phyloP scores from a whole-genome alignment of 371 early-diverging fungal species.

The Syncephalastrum sp. region DNA sequence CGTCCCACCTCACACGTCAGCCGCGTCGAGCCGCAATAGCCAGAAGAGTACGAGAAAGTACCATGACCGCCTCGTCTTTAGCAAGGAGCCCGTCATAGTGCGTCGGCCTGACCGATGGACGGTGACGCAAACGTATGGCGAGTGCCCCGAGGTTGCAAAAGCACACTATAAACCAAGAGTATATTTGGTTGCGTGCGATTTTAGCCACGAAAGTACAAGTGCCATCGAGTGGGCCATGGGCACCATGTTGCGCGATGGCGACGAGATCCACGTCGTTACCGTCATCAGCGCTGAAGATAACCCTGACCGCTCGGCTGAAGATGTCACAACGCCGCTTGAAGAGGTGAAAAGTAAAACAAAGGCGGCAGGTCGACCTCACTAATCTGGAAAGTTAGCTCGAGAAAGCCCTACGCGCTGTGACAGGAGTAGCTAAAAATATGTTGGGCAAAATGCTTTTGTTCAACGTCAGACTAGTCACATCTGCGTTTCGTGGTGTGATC shows the following conservation, averaged over 20 bases:
- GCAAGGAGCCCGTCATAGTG: constrained; percentile 15
- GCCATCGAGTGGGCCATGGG: constrained; percentile 60
- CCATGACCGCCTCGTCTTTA: constrained; percentile 21
- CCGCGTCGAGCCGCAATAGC: background rate
- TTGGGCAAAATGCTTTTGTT: constrained; percentile 41
- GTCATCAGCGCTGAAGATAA: constrained; percentile 47
- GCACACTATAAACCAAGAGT: constrained; percentile 12
- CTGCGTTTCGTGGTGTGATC: constrained; percentile 50
- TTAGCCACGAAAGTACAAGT: constrained; percentile 39
- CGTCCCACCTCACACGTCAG: constrained; percentile 18
- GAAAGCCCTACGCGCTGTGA: constrained; percentile 26
- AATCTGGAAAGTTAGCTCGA: constrained; percentile 14
- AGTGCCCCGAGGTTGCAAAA: constrained; percentile 6
- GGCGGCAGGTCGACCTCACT: background rate
- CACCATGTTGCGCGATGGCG: constrained; percentile 57
- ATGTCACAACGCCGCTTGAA: constrained; percentile 12
- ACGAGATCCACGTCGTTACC: constrained; percentile 51
- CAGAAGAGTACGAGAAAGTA: constrained; percentile 4
- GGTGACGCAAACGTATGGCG: constrained; percentile 27
- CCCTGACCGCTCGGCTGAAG: constrained; percentile 20
- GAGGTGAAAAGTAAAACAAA: constrained; percentile 7
- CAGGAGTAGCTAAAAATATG: constrained; percentile 28
- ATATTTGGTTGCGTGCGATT: constrained; percentile 46
- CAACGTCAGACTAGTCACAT: constrained; percentile 48
- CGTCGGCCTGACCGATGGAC: constrained; percentile 21